Percentiles rank a stretch among this genome's conserved stretches.
These are phyloP conservation scores for Quercus suber DNA, from an alignment of 306 rosid genomes.

Conservation along the genomic window DNA sequence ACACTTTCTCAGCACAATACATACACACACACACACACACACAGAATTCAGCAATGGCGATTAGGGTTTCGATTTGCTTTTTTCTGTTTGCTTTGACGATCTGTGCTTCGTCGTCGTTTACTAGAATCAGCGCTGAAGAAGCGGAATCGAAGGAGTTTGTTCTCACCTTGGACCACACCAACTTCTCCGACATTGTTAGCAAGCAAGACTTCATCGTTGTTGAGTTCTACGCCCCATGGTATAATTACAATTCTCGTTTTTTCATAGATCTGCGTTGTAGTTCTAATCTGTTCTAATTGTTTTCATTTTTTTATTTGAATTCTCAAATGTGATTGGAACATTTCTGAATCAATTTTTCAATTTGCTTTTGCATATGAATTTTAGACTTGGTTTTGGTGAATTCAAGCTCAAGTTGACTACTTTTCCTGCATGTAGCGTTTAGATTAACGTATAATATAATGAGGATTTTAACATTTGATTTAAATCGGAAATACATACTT, in stretches of 20 bases:
- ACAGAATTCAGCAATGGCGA: conserved; percentile 42
- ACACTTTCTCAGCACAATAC: not conserved
- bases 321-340: not conserved
- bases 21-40: not conserved
- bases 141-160: conserved; percentile 71
- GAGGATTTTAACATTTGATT: no score
- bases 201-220: conserved; percentile 87
- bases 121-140: conserved; percentile 45
- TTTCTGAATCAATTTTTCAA: no score
- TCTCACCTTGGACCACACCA: conserved; percentile 74
- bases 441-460: no score
- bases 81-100: conserved; percentile 25
- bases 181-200: conserved; percentile 65
- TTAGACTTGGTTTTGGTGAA: no score
- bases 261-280: not conserved
- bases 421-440: no score
- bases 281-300: not conserved
- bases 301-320: not conserved
- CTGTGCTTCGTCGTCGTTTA: conserved; percentile 21
- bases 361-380: no score
- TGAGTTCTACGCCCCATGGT: conserved; percentile 97
- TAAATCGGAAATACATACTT: not conserved
- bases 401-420: no score
- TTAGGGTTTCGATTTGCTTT: conserved; percentile 36
- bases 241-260: not conserved